Conservation (phyloP, 1,139 yeast genomes). For the Blastobotrys raffinosifermentans region DNA sequence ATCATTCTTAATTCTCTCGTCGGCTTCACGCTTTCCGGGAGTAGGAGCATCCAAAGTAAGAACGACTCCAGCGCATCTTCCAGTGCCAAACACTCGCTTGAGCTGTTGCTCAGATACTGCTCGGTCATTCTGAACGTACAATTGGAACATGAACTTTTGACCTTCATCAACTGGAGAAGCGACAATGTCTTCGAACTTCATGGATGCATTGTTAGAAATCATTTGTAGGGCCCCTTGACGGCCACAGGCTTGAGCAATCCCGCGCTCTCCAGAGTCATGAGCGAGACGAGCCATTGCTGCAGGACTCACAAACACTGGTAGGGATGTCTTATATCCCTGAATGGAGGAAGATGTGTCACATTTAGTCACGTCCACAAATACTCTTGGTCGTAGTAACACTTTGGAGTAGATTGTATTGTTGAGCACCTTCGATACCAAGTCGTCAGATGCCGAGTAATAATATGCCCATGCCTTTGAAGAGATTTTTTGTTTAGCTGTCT, state of each 20-base stretch:
- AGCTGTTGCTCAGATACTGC: conserved; percentile 48
- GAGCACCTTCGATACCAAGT: conserved; percentile 44
- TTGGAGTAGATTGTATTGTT: conserved; percentile 45
- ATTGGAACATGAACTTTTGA: conserved; percentile 70
- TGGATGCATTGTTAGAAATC: conserved; percentile 76
- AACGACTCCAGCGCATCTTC: conserved; percentile 57
- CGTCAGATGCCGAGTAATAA: conserved; percentile 51
- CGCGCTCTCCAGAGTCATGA: conserved; percentile 63
- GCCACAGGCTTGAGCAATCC: conserved; percentile 68
- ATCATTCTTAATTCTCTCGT: conserved; percentile 41
- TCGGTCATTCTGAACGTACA: conserved; percentile 64
- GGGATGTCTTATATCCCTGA: conserved; percentile 44
- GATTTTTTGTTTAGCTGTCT: conserved; percentile 45
- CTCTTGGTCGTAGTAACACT: conserved; percentile 42
- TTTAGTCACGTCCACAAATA: conserved; percentile 44
- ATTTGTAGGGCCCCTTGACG: conserved; percentile 65
- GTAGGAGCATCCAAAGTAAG: conserved; percentile 82
- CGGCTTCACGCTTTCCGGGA: conserved; percentile 68
- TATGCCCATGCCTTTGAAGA: conserved; percentile 51
- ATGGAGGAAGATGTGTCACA: conserved; percentile 36
- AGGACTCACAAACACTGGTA: conserved; percentile 75
- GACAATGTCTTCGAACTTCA: conserved; percentile 66
- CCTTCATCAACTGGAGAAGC: conserved; percentile 36
- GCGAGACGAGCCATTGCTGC: conserved; percentile 80
- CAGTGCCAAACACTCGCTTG: conserved; percentile 42